Conservation (phyloP, 805 yeast genomes). For the Wickerhamomyces hampshirensis region DNA sequence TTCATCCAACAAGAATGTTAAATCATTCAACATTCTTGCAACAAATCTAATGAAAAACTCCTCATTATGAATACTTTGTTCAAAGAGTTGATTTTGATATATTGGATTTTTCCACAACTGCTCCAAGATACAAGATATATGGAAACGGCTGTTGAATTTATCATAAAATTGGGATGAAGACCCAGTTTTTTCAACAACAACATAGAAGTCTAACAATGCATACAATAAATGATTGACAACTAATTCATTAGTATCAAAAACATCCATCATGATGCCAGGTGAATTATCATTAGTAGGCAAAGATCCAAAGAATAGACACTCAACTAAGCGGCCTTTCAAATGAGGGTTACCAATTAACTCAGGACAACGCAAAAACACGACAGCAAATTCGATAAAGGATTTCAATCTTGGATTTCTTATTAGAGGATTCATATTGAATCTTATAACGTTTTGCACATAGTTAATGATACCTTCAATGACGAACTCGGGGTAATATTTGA, state of each 20-base stretch:
- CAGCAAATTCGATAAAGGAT: slow-evolving; percentile 63
- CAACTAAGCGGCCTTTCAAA: slow-evolving; percentile 79
- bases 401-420: slow-evolving; percentile 46
- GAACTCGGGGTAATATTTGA: slow-evolving; percentile 82
- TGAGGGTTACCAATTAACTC: slow-evolving; percentile 89
- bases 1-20: slow-evolving; percentile 88
- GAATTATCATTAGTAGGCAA: slow-evolving; percentile 47
- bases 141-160: slow-evolving; percentile 86
- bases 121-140: slow-evolving; percentile 78
- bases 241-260: slow-evolving; percentile 58
- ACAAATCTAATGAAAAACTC: slow-evolving; percentile 89
- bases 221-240: slow-evolving; percentile 67
- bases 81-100: slow-evolving; percentile 64
- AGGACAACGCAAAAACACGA: slow-evolving; percentile 76
- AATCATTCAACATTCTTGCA: slow-evolving; percentile 92
- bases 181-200: slow-evolving; percentile 94
- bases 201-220: slow-evolving; percentile 84
- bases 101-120: slow-evolving; percentile 72
- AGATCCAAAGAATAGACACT: slow-evolving; percentile 72
- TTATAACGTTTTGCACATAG: slow-evolving; percentile 59
- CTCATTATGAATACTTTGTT: slow-evolving; percentile 61
- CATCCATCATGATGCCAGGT: slow-evolving; percentile 70
- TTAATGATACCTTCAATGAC: slow-evolving; percentile 76
- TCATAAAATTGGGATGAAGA: slow-evolving; percentile 94
- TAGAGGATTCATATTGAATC: slow-evolving; percentile 54